Evolutionary conservation across 2,329 filamentous ascomycete species (phyloP).

Genomic region (Phaeophleospora eucalypticola): DNA sequence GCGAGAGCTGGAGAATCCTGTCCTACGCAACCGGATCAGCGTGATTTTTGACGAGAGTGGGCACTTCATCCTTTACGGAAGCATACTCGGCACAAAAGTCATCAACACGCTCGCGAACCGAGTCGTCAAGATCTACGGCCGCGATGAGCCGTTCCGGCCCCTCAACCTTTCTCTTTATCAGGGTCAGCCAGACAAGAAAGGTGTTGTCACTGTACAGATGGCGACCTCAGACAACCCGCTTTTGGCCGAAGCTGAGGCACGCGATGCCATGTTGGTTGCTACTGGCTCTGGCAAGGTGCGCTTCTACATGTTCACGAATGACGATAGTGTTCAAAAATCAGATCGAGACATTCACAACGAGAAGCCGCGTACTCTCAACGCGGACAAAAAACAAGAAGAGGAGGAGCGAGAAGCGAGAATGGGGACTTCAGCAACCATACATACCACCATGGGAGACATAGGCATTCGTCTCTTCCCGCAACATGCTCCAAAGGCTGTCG

Average conservation of each 20-base stretch:
- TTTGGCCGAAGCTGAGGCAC: conserved; percentile 81
- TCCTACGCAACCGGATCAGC: conserved; percentile 68
- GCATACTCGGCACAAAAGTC: conserved; percentile 87
- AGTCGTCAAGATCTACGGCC: conserved; percentile 83
- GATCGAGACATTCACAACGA: conserved; percentile 93
- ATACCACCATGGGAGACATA: conserved; percentile 93
- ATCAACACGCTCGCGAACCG: conserved; percentile 94
- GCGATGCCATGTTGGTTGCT: conserved; percentile 81
- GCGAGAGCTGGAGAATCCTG: conserved; percentile 71
- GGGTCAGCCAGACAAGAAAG: conserved; percentile 91
- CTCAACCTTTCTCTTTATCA: conserved; percentile 86
- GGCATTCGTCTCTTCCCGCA: conserved; percentile 89
- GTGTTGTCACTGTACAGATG: conserved; percentile 91
- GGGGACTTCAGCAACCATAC: conserved; percentile 76
- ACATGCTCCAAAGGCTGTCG: conserved; percentile 87
- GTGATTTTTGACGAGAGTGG: conserved; percentile 94
- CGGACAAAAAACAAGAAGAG: conserved; percentile 47
- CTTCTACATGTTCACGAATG: conserved; percentile 98
- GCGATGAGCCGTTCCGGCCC: conserved; percentile 81
- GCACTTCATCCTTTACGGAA: conserved; percentile 91
- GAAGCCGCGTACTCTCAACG: conserved; percentile 66
- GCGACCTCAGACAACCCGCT: conserved; percentile 91
- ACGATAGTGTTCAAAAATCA: conserved; percentile 75
- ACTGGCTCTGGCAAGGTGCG: conserved; percentile 84
- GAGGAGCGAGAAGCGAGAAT: conserved; percentile 61